A percentile compares a stretch with the other conserved stretches of the same genome.
Evolutionary conservation across 129 eudicot genomes (phyloP).

Genomic region (Escallonia herrerae): DNA sequence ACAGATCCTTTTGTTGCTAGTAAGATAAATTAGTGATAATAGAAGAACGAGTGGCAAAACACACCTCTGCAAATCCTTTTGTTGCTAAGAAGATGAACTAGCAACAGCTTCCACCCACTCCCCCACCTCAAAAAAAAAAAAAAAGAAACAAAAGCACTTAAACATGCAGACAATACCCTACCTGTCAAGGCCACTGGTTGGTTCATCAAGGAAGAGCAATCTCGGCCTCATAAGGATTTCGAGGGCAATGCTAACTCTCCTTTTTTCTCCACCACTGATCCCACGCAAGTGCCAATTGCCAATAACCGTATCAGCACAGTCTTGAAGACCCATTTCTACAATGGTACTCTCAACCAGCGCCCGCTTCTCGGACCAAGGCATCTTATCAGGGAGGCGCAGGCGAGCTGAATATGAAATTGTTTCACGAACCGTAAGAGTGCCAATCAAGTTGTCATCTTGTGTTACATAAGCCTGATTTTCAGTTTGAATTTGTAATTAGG

Average conservation of each 20-base stretch:
- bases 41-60: too few species aligned
- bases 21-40: too few species aligned
- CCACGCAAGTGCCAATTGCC: slow-evolving; percentile 99
- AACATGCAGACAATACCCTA: too few species aligned
- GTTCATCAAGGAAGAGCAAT: slow-evolving; percentile 91
- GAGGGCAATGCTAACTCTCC: slow-evolving; percentile 91
- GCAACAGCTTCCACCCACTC: too few species aligned
- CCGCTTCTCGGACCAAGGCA: slow-evolving; percentile 75
- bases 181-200: slow-evolving; percentile 99
- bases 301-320: slow-evolving; percentile 92
- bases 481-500: not conserved
- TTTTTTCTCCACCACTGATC: slow-evolving; percentile 88
- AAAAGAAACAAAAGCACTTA: too few species aligned
- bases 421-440: slow-evolving; percentile 94
- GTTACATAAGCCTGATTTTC: slow-evolving; percentile 85
- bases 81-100: too few species aligned
- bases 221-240: slow-evolving; percentile 96
- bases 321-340: slow-evolving; percentile 96
- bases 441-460: slow-evolving; percentile 97
- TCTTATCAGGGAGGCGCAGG: slow-evolving; percentile 74
- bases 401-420: slow-evolving; percentile 88
- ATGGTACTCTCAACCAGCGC: slow-evolving; percentile 91
- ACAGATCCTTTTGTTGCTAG: too few species aligned
- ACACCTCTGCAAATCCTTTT: too few species aligned
- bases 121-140: too few species aligned